Conservation (phyloP, 78 protist species). For the Guillardia theta region DNA sequence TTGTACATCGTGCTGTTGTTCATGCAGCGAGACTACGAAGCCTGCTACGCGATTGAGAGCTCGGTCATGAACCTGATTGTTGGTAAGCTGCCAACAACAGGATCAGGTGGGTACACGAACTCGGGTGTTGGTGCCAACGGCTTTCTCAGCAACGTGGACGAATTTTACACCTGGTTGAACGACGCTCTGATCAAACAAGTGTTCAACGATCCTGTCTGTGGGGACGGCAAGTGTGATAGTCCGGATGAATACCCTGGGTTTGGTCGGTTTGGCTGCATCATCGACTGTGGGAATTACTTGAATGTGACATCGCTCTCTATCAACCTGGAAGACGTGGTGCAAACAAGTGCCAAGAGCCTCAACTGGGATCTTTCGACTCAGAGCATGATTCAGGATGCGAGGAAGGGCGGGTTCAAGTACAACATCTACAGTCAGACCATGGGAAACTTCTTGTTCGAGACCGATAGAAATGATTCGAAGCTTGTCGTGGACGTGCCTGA, state of each 20-base stretch:
- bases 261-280: background rate
- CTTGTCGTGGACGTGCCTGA: background rate
- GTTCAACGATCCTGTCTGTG: background rate
- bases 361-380: background rate
- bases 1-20: background rate
- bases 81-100: background rate
- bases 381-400: background rate
- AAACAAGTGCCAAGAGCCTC: background rate
- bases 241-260: background rate
- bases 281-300: background rate
- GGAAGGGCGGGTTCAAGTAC: background rate
- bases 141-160: background rate
- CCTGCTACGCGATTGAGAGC: background rate
- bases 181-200: background rate
- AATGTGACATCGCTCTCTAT: background rate
- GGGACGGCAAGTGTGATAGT: background rate
- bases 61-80: background rate
- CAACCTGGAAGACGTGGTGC: background rate
- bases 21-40: background rate
- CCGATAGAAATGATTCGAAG: background rate
- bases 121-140: background rate
- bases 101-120: background rate
- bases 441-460: background rate
- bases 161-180: background rate
- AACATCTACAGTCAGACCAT: background rate